Conservation (phyloP, 2,329 filamentous ascomycete species). For the Diaporthe batatas region DNA sequence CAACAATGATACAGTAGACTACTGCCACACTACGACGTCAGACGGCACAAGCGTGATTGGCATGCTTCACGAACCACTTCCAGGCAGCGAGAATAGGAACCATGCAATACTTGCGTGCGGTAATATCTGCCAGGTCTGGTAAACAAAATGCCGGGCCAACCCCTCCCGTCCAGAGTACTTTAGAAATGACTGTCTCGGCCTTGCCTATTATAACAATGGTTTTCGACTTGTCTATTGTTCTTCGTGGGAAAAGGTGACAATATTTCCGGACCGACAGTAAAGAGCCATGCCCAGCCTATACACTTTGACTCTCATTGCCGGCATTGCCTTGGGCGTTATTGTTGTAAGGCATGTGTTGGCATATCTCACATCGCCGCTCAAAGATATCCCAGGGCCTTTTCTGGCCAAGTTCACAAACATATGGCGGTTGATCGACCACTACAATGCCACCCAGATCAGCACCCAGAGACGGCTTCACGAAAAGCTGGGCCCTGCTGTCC, state of each 20-base stretch:
- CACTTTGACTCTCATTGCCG: neutral
- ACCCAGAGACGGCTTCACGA: constrained; percentile 1
- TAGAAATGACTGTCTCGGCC: neutral
- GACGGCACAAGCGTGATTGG: constrained; percentile 2
- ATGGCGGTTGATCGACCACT: constrained; percentile 36
- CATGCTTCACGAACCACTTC: neutral
- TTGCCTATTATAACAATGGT: too few species aligned
- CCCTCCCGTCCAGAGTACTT: too few species aligned
- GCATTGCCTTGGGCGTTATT: constrained; percentile 17
- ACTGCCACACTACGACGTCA: neutral
- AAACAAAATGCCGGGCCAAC: neutral
- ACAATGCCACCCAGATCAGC: constrained; percentile 25
- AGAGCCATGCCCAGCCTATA: neutral
- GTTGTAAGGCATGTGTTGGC: constrained; percentile 10
- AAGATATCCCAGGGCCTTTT: constrained; percentile 30
- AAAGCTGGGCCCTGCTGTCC: constrained; percentile 23
- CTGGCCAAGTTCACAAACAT: constrained; percentile 29
- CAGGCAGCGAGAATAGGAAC: neutral
- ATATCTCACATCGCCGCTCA: constrained; percentile 24
- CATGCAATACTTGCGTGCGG: neutral
- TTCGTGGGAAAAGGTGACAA: too few species aligned
- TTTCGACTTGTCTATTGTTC: too few species aligned
- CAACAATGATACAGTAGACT: neutral
- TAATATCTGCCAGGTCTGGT: neutral
- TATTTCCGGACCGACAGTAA: neutral